Evolutionary conservation across 495 filamentous ascomycete genomes (phyloP), one percentile per base, ranked within the genome.

Genomic region (Aspergillus egyptiacus): DNA sequence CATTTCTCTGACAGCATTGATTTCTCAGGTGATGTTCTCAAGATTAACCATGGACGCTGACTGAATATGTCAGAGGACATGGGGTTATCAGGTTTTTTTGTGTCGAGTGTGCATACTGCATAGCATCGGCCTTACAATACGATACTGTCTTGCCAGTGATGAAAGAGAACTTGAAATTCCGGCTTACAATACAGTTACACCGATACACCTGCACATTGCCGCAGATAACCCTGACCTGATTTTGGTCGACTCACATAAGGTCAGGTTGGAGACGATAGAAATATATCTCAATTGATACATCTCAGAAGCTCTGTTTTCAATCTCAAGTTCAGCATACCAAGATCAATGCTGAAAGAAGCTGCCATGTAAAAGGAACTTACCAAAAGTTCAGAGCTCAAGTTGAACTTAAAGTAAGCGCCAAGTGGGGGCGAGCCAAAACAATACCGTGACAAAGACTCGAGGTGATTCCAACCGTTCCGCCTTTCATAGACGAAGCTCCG

Each of bases 401-500:
- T n/a, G n/a, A n/a, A n/a, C n/a, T n/a, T n/a, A n/a, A n/a, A n/a
- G 3, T 33, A 38, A 40, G 14, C 46, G 35, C 44, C 23, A 47
- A 53, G 55, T 52, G 56, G 56, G 49, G 43, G 51, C 20, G 38
- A 51, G 42, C 48, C 48, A 43, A 38, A 49, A 33, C 34, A 47
- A 46, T 51, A 49, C 53, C 52, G 53, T 49, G 33, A 15, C 33
- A 18, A n/a, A n/a, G n/a, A n/a, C n/a, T n/a, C n/a, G 15, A 36
- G 49, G 38, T 53, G 53, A 53, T 53, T 53, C 35, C 20, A 38
- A 37, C 46, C 55, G 48, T 51, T 30, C 45, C 48, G 44, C 45
- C 56, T 48, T 53, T 53, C 35, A 55, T 48, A 38, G 24, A 46
- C 51, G 51, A 55, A n/a, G 55, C 27, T 43, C 47, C 53, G 53